Evolutionary conservation across 2,329 filamentous ascomycete species (phyloP), one percentile per base, ranked within the genome.

Genomic region (Fusarium sp.): DNA sequence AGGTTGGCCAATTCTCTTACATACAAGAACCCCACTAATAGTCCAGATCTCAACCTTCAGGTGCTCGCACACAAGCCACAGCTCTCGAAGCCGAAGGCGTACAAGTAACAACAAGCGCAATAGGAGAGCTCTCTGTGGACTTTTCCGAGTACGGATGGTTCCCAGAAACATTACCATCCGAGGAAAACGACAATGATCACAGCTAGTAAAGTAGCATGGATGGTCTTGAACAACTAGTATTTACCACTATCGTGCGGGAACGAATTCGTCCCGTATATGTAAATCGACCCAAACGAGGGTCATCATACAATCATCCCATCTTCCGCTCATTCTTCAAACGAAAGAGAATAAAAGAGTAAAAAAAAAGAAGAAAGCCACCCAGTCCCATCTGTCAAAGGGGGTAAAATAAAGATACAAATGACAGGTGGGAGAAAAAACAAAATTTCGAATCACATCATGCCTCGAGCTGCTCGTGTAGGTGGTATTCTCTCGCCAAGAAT

Each of bases 61-160:
- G 86, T 0, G 82, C 86, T 0, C 83, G 80, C n/a, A 85, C 84
- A 52, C 89, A 91, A 73, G 89, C 88, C 0, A 80, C 82, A 1
- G 86, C 85, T 2, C 82, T 91, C 5, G 77, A 83, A 27, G 85
- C 83, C 1, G 89, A 91, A 73, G 89, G 88, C 3, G 87, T 91
- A 11, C 80, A 82, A 4, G 88, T 91, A n/a, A 81, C 82, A 14
- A 82, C 78, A 4, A 84, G 83, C 14, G 85, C 87, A 1, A 73
- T 90, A 74, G 88, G 89, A 1, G 88, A 90, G 78, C 78, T 88
- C 54, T 83, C 78, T 48, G 86, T 91, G 1, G 86, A 90, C 69
- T 84, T 91, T 62, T 81, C 72, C 0, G 82, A 84, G 54, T 89
- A 84, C 72, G 89, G 89, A 2, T 91, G 89, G 89, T 91, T 91